Conservation (phyloP, 2,329 filamentous ascomycete genomes). For the Fusarium oligoseptatum region DNA sequence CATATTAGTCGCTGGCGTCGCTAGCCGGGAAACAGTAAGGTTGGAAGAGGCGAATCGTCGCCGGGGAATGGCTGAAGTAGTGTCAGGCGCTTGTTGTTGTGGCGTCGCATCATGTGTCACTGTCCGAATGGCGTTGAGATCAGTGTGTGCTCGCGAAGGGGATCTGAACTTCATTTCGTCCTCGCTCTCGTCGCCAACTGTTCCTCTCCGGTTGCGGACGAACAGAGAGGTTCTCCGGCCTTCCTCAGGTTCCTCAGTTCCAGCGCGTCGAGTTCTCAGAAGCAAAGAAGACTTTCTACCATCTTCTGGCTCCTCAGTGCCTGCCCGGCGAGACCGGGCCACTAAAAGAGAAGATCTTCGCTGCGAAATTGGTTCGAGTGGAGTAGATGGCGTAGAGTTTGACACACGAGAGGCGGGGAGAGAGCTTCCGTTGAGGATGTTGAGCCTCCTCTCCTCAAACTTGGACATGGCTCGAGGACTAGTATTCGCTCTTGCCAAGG, state of each 20-base stretch:
- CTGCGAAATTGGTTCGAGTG: slow-evolving; percentile 52
- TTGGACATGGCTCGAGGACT: slow-evolving; percentile 65
- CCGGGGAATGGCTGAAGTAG: slow-evolving; percentile 59
- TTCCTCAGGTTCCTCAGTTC: slow-evolving; percentile 64
- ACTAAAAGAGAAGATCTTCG: slow-evolving; percentile 67
- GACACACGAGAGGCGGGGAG: slow-evolving; percentile 61
- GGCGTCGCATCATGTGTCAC: slow-evolving; percentile 45
- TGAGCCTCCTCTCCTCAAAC: slow-evolving; percentile 66
- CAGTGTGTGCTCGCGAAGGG: slow-evolving; percentile 70
- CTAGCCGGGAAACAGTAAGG: slow-evolving; percentile 60
- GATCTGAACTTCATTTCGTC: slow-evolving; percentile 66
- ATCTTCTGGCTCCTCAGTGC: slow-evolving; percentile 63
- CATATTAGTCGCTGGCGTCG: slow-evolving; percentile 55
- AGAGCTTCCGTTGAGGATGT: slow-evolving; percentile 59
- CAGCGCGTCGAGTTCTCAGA: slow-evolving; percentile 60
- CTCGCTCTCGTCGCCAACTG: slow-evolving; percentile 61
- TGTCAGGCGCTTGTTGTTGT: slow-evolving; percentile 43
- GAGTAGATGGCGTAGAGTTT: slow-evolving; percentile 55
- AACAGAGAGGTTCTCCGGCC: slow-evolving; percentile 59
- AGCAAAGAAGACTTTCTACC: slow-evolving; percentile 59
- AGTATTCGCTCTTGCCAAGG: slow-evolving; percentile 53
- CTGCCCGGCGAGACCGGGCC: slow-evolving; percentile 58
- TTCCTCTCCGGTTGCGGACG: slow-evolving; percentile 60
- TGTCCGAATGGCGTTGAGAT: slow-evolving; percentile 59
- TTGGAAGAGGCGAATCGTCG: slow-evolving; percentile 66